Base-by-base conservation (phyloP, 805 yeast species). In the Metschnikowia sp. region DNA sequence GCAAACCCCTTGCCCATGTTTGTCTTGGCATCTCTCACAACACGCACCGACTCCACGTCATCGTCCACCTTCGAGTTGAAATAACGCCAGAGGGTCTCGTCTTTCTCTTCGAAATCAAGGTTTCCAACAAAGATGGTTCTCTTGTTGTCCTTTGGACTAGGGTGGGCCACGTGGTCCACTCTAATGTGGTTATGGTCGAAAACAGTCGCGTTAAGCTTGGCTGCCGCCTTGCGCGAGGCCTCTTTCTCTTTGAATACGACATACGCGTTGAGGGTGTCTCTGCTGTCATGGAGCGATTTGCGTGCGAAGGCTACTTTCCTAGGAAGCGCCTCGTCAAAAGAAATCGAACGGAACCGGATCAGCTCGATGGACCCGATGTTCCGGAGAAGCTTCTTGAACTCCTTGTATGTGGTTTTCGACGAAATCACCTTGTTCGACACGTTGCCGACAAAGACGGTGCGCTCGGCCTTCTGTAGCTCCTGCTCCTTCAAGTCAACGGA, bases 1-100 rank as follows among this genome's bases (percentile, higher is more conserved):
- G 96, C 99, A 70, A 94, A 91, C 6, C 99, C 99, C 70, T 94
- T 94, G 53, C 99, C 99, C 49, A 92, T 75, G 59, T 94, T 92
- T 19, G 97, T 92, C 70, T 88, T 88, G 13, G 96, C 70, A 64
- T 94, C 99, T 63, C 99, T 82, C 32, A 94, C 79, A 40, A 94
- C 78, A 65, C 99, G 81, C 31, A 94, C 97, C 52, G 86, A 84
- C 64, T 90, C 96, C 45, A 94, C 86, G 28, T 79, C 83, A 38
- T 68, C 69, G 32, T 62, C 65, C 33, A 65, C 57, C 33, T 72
- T 70, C 8, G 62, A 52, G 51, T 73, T 75, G 70, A 94, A 94
- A 64, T 84, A 88, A 45, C 74, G 77, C 96, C 96, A 94, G 32
- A 94, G 72, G 32, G 82, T 76, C 64, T 94, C 99, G 66, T 94